These are phyloP conservation scores for Evernia prunastri DNA, from an alignment of 495 filamentous ascomycete genomes.

Conservation along the genomic window DNA sequence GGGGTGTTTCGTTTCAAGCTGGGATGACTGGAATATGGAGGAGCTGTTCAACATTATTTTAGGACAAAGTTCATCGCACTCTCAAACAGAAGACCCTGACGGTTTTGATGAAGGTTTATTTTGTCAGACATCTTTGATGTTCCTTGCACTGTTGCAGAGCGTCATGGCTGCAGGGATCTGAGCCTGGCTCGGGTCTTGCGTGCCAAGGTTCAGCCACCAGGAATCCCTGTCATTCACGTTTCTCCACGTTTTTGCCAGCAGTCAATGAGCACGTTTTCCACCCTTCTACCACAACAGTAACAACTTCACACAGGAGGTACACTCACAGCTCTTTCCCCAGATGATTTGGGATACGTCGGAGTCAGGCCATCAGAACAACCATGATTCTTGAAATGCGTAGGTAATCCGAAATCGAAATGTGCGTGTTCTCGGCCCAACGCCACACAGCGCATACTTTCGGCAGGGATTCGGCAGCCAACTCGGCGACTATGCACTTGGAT, in stretches of 20 bases:
- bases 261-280: neutral
- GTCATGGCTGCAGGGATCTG: constrained; percentile 7
- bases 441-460: constrained; percentile 1
- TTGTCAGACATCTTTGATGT: constrained; percentile 5
- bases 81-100: neutral
- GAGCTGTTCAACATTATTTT: neutral
- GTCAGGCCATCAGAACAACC: neutral
- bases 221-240: neutral
- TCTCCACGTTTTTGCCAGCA: neutral
- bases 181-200: neutral
- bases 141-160: neutral
- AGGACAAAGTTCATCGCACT: neutral
- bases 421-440: neutral
- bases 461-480: constrained; percentile 4
- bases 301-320: neutral
- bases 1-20: neutral
- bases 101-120: neutral
- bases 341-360: neutral
- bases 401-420: neutral
- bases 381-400: neutral
- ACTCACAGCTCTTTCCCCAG: neutral
- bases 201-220: constrained; percentile 7
- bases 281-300: neutral
- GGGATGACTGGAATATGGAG: neutral
- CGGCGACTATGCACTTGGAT: neutral